Evolutionary conservation across 208 protist genomes (phyloP).

Genomic region (Porcisia hertigi): DNA sequence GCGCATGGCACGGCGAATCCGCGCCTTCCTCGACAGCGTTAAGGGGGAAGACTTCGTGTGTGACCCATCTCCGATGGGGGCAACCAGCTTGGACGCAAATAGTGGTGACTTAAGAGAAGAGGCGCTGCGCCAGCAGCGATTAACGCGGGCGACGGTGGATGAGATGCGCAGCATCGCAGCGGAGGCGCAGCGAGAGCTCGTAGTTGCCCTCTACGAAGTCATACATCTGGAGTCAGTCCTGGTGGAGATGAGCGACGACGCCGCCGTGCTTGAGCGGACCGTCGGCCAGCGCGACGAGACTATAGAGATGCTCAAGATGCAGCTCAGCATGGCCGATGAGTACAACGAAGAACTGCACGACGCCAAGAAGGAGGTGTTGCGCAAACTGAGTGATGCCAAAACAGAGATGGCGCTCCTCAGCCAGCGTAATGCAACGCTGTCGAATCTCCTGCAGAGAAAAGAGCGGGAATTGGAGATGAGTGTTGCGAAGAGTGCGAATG

Average conservation of each 20-base stretch:
- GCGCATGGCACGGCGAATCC: constrained; percentile 15
- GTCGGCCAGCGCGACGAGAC: constrained; percentile 36
- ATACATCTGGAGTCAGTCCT: constrained; percentile 28
- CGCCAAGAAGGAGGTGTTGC: constrained; percentile 49
- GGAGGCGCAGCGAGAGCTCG: constrained; percentile 21
- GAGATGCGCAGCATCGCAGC: constrained; percentile 38
- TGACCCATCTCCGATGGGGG: background rate
- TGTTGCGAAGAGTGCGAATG: background rate
- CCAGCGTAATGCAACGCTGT: constrained; percentile 35
- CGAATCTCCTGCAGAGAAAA: constrained; percentile 23
- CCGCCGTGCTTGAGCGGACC: constrained; percentile 34
- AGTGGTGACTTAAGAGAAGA: constrained; percentile 4
- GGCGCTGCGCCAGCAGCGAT: constrained; percentile 4
- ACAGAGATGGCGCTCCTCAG: constrained; percentile 50
- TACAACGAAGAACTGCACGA: constrained; percentile 38
- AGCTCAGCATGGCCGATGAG: constrained; percentile 40
- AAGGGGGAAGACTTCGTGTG: background rate
- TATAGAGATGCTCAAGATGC: constrained; percentile 36
- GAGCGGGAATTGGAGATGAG: constrained; percentile 19
- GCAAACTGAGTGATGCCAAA: constrained; percentile 56
- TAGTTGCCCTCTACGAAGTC: constrained; percentile 29
- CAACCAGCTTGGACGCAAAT: background rate
- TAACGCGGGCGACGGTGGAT: constrained; percentile 14
- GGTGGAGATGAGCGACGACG: constrained; percentile 31
- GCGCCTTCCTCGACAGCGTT: constrained; percentile 12